Base-by-base conservation (phyloP, 2,329 filamentous ascomycete species). In the Coleophoma crateriformis region DNA sequence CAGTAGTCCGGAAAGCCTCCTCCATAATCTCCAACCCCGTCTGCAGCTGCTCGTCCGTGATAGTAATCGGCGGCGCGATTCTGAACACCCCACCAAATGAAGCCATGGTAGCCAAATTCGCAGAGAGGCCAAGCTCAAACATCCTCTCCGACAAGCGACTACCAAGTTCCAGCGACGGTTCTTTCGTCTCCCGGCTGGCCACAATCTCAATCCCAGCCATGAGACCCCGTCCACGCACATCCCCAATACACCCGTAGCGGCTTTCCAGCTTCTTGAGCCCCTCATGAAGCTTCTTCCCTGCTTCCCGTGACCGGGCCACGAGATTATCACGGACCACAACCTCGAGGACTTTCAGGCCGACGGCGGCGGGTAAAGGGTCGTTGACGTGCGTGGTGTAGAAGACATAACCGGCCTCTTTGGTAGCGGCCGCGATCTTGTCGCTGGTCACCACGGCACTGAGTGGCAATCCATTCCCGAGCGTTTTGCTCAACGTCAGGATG, bases 361-460 rank as follows among this genome's bases (percentile, higher is more conserved):
- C 78, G 0, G 79, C 77, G 0, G 78, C 78, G 0, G 80, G 74
- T 1, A 84, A 64, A 0, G 81, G 79, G 54, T 85, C 81, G 54
- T 85, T 83, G 45, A 82, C 64, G 55, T 84, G 82, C 0, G 81
- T 85, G 0, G 80, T 84, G 54, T 79, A 75, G 58, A 78, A 84
- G 15, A 78, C 67, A 55, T 74, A 84, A 27, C 71, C 74, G 3
- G 68, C 67, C 15, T 79, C 72, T 11, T 65, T 63, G 33, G 73
- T 76, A 2, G 70, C 69, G 3, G 65, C 62, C 39, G 75, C 78
- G 42, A 85, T 80, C 33, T 73, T 68, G 4, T 71, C 67, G 40
- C 72, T 78, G 0, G 81, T 82, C 2, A 78, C 68, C 1, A 85
- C 78, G 0, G 81, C 75, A 45, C 73, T 75, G 3, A 85, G 67